phyloP scores from a whole-genome alignment of 148 eudicot genomes.

The Camellia japonica region DNA sequence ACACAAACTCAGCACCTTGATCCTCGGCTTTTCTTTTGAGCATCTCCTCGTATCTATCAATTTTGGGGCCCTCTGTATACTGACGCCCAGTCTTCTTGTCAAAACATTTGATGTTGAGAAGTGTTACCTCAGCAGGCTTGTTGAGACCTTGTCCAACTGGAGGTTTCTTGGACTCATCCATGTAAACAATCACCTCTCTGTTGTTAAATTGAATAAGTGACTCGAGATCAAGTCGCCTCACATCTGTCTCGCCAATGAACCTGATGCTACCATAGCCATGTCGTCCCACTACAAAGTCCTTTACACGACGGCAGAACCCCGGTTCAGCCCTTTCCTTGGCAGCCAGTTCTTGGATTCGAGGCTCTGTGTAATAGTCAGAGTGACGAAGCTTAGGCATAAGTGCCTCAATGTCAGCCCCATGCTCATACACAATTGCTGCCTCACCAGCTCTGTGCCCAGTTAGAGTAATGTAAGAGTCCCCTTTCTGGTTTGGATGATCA shows the following conservation, averaged over 20 bases:
- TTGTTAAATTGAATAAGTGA: constrained; percentile 76
- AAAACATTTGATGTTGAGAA: constrained; percentile 79
- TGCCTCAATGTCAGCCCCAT: constrained; percentile 86
- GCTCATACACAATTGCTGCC: constrained; percentile 85
- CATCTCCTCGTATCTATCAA: constrained; percentile 85
- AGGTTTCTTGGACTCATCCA: constrained; percentile 90
- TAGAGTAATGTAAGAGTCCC: constrained; percentile 60
- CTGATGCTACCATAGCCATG: constrained; percentile 82
- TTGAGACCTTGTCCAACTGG: constrained; percentile 97
- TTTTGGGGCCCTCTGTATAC: constrained; percentile 63
- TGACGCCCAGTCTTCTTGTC: constrained; percentile 74
- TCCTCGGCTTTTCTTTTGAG: constrained; percentile 78
- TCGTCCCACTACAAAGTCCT: constrained; percentile 83
- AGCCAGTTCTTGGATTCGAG: constrained; percentile 84
- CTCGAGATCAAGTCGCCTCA: constrained; percentile 84
- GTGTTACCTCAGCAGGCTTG: constrained; percentile 90
- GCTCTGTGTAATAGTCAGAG: constrained; percentile 94
- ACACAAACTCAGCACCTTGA: constrained; percentile 87
- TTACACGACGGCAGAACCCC: constrained; percentile 76
- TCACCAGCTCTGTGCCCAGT: constrained; percentile 91
- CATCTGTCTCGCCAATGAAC: constrained; percentile 93
- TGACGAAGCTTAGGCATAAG: constrained; percentile 93
- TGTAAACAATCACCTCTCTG: constrained; percentile 81
- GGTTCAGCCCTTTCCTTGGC: constrained; percentile 95
- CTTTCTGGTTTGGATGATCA: constrained; percentile 43